Percentiles rank a stretch among this genome's conserved stretches.
These are phyloP conservation scores for Cocos nucifera DNA, from an alignment of 176 grass and related monocot species.

Conservation along the genomic window DNA sequence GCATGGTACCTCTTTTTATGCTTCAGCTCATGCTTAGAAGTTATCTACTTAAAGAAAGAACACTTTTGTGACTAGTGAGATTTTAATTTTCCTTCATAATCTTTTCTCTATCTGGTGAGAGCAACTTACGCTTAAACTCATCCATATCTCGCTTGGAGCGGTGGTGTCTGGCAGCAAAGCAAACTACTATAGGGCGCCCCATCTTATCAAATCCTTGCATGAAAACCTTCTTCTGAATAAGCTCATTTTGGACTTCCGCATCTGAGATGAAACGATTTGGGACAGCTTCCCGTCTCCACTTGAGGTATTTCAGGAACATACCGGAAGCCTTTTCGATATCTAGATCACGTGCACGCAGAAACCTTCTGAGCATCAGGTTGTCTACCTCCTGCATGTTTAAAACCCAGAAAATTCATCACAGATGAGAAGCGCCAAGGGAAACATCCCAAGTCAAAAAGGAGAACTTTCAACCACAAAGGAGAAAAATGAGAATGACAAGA, in stretches of 20 bases:
- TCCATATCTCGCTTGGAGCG: slow-evolving; percentile 49
- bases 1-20: too few species aligned
- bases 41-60: too few species aligned
- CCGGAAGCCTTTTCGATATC: slow-evolving; percentile 46
- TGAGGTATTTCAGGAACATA: slow-evolving; percentile 55
- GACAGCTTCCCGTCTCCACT: slow-evolving; percentile 46
- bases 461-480: too few species aligned
- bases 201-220: slow-evolving; percentile 52
- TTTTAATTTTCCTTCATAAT: too few species aligned
- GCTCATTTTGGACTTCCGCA: slow-evolving; percentile 33
- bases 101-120: too few species aligned
- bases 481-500: too few species aligned
- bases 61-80: too few species aligned
- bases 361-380: slow-evolving; percentile 61
- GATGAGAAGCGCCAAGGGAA: too few species aligned
- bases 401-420: too few species aligned
- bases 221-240: slow-evolving; percentile 43
- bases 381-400: slow-evolving; percentile 43
- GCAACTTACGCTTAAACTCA: slow-evolving; percentile 49
- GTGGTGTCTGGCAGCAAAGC: slow-evolving; percentile 45
- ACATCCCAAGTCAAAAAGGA: too few species aligned
- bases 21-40: too few species aligned
- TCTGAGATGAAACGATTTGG: slow-evolving; percentile 58
- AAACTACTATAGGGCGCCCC: slow-evolving; percentile 42
- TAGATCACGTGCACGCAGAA: slow-evolving; percentile 62